Percentiles rank a stretch among this genome's conserved stretches.
Evolutionary conservation across 2,329 filamentous ascomycete genomes (phyloP).

Genomic region (Botrytis tulipae): DNA sequence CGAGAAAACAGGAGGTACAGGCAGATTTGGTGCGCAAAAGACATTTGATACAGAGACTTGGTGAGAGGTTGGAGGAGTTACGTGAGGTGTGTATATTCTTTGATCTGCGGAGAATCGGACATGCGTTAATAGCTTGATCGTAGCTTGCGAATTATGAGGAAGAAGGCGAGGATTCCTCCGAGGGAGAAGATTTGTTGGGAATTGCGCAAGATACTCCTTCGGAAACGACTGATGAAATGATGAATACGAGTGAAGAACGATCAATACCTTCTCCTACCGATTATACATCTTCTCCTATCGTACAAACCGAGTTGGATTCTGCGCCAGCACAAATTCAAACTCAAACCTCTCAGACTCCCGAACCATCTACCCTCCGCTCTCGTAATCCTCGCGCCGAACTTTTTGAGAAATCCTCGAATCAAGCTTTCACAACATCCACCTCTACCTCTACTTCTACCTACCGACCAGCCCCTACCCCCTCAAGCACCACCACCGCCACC

Average conservation of each 20-base stretch:
- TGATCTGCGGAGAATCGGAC: background rate
- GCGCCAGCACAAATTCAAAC: constrained; percentile 13
- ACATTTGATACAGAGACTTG: constrained; percentile 63
- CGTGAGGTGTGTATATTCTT: constrained; percentile 50
- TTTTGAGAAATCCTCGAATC: background rate
- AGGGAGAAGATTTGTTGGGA: constrained; percentile 56
- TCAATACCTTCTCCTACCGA: constrained; percentile 24
- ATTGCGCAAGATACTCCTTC: constrained; percentile 48
- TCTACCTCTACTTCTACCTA: constrained; percentile 39
- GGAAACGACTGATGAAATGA: constrained; percentile 40
- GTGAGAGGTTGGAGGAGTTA: constrained; percentile 65
- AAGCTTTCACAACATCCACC: constrained; percentile 35
- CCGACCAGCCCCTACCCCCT: constrained; percentile 29
- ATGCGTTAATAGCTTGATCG: background rate
- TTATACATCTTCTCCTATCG: constrained; percentile 18
- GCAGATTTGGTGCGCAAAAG: constrained; percentile 63
- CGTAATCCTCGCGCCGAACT: constrained; percentile 24
- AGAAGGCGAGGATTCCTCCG: constrained; percentile 41
- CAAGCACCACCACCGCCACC: constrained; percentile 52
- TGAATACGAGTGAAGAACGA: background rate
- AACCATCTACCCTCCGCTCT: constrained; percentile 31
- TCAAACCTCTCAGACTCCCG: constrained; percentile 11
- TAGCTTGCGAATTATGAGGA: constrained; percentile 31
- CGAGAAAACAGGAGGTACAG: constrained; percentile 60
- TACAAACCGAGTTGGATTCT: background rate